phyloP scores from a whole-genome alignment of 2,329 filamentous ascomycete genomes.

The Neonectria sp. region DNA sequence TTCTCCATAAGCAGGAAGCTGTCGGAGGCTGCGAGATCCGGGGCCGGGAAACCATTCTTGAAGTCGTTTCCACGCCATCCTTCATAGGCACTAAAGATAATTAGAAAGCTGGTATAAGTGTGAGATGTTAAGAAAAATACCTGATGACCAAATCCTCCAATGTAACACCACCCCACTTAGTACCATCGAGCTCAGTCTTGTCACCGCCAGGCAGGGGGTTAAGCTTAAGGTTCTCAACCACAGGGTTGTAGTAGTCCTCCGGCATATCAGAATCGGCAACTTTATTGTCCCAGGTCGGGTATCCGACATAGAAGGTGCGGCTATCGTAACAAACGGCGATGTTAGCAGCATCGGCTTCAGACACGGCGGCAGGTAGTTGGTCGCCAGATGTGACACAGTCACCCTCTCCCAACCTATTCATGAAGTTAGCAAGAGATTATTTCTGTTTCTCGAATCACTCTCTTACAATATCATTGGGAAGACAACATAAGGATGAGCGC shows the following conservation, averaged over 20 bases:
- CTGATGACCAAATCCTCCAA: not conserved
- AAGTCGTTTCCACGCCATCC: not conserved
- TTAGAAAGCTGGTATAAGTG: not conserved
- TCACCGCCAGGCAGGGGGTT: too few relatives aligned
- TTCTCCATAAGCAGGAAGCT: not conserved
- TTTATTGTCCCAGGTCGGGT: not conserved
- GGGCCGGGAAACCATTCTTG: not conserved
- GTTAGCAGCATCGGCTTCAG: not conserved
- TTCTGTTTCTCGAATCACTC: not conserved
- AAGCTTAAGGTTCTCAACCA: not conserved
- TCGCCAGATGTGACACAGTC: not conserved
- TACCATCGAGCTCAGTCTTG: not conserved
- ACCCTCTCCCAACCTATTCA: not conserved
- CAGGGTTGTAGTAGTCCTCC: not conserved
- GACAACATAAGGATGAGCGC: not conserved
- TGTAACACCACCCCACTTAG: not conserved
- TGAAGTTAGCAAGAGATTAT: not conserved
- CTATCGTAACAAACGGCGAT: not conserved
- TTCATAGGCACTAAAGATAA: not conserved
- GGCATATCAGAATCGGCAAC: not conserved
- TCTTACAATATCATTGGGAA: not conserved
- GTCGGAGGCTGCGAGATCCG: not conserved
- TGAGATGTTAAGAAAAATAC: not conserved
- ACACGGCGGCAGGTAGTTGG: not conserved
- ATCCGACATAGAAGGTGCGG: slow-evolving; percentile 1